Evolutionary conservation across 2,329 filamentous ascomycete genomes (phyloP).

Genomic region (Macrophomina tecta): DNA sequence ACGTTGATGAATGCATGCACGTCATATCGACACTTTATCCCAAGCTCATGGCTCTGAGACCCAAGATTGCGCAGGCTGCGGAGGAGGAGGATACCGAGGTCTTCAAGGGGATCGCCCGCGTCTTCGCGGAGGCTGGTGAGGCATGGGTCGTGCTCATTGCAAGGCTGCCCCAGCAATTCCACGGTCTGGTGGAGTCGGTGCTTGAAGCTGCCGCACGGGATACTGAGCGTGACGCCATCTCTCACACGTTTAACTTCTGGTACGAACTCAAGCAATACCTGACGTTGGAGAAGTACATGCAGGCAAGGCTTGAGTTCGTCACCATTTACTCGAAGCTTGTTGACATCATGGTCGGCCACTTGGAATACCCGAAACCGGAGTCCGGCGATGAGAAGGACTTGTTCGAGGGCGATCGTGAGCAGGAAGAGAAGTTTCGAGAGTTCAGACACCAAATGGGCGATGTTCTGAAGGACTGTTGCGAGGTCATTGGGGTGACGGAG

Average conservation of each 20-base stretch:
- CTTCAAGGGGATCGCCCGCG: conserved; percentile 85
- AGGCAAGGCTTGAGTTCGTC: conserved; percentile 76
- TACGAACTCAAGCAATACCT: conserved; percentile 98
- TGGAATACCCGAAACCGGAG: conserved; percentile 84
- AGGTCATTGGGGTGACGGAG: conserved; percentile 91
- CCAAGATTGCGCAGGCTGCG: conserved; percentile 76
- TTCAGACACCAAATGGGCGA: conserved; percentile 98
- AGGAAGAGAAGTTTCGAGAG: conserved; percentile 95
- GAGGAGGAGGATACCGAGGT: conserved; percentile 83
- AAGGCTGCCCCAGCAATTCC: conserved; percentile 80
- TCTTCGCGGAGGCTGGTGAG: conserved; percentile 92
- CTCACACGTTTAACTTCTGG: conserved; percentile 96
- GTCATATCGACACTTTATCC: conserved; percentile 85
- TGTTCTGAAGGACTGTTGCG: conserved; percentile 94
- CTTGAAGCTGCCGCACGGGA: conserved; percentile 91
- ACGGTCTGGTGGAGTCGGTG: conserved; percentile 83
- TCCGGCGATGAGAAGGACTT: conserved; percentile 77
- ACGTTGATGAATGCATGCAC: conserved; percentile 87
- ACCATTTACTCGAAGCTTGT: conserved; percentile 89
- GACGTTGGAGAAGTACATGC: conserved; percentile 85
- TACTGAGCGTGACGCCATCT: conserved; percentile 87
- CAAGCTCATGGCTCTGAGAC: conserved; percentile 74
- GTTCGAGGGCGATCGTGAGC: conserved; percentile 93
- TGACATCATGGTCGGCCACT: conserved; percentile 88
- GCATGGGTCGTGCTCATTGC: conserved; percentile 94